These are phyloP conservation scores for Golubevia pallescens DNA, from an alignment of 1,284 basidiomycete species.

Conservation along the genomic window DNA sequence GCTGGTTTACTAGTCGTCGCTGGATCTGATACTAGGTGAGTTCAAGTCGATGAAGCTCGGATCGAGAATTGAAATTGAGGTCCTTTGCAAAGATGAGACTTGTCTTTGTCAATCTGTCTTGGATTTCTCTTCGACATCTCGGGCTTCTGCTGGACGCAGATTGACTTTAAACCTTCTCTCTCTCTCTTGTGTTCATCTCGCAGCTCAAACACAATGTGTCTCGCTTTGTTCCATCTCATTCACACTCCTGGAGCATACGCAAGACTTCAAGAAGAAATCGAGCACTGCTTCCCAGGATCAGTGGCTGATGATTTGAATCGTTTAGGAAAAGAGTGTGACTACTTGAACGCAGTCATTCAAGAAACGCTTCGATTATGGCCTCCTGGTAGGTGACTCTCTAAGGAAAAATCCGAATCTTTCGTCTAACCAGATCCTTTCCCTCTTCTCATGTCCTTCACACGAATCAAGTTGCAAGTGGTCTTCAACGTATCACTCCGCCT, in stretches of 20 bases:
- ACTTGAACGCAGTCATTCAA: conserved; percentile 29
- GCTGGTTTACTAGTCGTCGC: conserved; percentile 28
- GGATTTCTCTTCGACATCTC: too few species aligned
- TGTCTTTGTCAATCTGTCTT: too few species aligned
- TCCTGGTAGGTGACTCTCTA: background rate
- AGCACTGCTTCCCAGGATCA: conserved; percentile 17
- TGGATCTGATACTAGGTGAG: conserved; percentile 30
- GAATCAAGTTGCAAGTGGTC: conserved; percentile 20
- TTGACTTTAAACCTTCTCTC: too few species aligned
- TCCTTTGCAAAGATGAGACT: too few species aligned
- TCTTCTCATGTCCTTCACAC: too few species aligned
- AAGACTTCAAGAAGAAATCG: conserved; percentile 16
- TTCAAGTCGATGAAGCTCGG: too few species aligned
- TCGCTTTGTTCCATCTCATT: conserved; percentile 22
- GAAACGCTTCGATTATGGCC: conserved; percentile 28
- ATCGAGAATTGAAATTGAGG: too few species aligned
- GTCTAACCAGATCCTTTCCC: too few species aligned
- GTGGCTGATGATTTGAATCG: conserved; percentile 16
- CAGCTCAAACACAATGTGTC: conserved; percentile 22
- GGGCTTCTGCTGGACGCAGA: too few species aligned
- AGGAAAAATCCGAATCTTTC: too few species aligned
- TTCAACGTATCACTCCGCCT: conserved; percentile 18
- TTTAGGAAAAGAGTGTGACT: conserved; percentile 17
- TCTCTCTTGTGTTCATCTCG: too few species aligned
- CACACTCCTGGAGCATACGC: conserved; percentile 12